Evolutionary conservation across 371 early-diverging fungal genomes (phyloP), one percentile per base, ranked within the genome.

Genomic region (Apophysomyces sp.): DNA sequence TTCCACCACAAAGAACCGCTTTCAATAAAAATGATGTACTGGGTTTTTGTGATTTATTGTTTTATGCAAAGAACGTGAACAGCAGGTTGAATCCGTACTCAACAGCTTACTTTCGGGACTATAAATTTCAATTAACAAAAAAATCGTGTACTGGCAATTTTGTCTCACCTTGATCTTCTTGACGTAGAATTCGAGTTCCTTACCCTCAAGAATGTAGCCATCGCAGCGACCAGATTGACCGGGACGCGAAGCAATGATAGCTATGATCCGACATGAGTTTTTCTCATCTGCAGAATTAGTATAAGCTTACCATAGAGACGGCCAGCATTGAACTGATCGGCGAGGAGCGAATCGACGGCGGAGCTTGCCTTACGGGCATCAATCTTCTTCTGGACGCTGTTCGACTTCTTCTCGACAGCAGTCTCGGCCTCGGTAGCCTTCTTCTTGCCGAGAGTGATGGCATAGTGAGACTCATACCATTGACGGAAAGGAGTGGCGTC

Each of bases 141-240:
- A 13, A 16, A 36, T 26, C 24, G 27, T 8, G 13, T n/a, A 0
- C 0, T 6, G 9, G 26, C 36, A 8, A 15, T 24, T 36, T n/a
- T 41, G 16, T 13, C 37, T 39, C 57, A 62, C 61, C 85, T 92
- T 93, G 80, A 95, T 82, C 85, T 91, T 92, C 61, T 86, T 82
- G 71, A 89, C 66, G 86, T 96, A 96, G 86, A 96, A 96, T 56
- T 93, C 89, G 60, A 96, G 91, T 82, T 96, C 95, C 74, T 94
- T 92, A 67, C 98, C 99, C 85, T 99, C 98, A 40, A 99, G 87
- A 67, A 99, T 90, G 87, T 96, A 94, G 52, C 99, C 99, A 73
- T 97, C 97, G 66, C 89, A 86, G 68, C 93, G 93, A 69, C 99
- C 99, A 69, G 90, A 88, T 87, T 99, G 99, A 66, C 99, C 99